These are phyloP conservation scores for Hyaloscypha variabilis DNA, from an alignment of 495 filamentous ascomycete species.

Conservation along the genomic window DNA sequence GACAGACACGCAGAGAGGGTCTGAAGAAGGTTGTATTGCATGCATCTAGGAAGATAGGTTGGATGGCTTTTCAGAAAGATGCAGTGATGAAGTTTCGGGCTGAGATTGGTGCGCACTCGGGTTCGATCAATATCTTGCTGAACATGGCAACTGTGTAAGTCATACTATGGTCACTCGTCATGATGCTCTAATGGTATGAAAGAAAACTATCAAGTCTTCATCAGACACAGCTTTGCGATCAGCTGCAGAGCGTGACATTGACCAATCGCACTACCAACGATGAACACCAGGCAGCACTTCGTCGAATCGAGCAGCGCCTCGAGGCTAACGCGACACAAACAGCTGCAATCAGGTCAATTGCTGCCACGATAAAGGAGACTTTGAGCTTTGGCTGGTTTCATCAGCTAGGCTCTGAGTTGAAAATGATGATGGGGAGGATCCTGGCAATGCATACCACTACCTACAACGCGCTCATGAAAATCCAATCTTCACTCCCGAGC, in stretches of 20 bases:
- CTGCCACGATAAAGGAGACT: background rate
- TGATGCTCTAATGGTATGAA: too few species aligned
- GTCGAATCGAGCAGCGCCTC: background rate
- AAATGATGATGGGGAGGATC: constrained; percentile 12
- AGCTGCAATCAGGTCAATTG: background rate
- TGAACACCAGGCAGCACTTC: too few species aligned
- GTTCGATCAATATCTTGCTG: constrained; percentile 39
- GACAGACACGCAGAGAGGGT: background rate
- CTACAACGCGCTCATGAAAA: background rate
- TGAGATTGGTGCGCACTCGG: constrained; percentile 33
- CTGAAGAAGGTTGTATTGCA: constrained; percentile 19
- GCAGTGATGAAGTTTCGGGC: constrained; percentile 36
- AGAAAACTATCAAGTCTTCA: too few species aligned
- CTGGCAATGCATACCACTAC: background rate
- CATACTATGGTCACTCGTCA: too few species aligned
- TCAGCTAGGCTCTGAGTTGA: constrained; percentile 7
- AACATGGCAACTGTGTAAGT: constrained; percentile 33
- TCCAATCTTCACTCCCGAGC: background rate
- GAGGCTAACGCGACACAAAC: background rate
- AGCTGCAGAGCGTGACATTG: background rate
- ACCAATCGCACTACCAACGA: background rate
- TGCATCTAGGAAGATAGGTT: constrained; percentile 34
- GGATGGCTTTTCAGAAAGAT: constrained; percentile 34
- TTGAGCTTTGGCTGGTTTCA: background rate
- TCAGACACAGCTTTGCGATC: background rate